phyloP scores from a whole-genome alignment of 345 rosid species.

The Rubroshorea leprosula region DNA sequence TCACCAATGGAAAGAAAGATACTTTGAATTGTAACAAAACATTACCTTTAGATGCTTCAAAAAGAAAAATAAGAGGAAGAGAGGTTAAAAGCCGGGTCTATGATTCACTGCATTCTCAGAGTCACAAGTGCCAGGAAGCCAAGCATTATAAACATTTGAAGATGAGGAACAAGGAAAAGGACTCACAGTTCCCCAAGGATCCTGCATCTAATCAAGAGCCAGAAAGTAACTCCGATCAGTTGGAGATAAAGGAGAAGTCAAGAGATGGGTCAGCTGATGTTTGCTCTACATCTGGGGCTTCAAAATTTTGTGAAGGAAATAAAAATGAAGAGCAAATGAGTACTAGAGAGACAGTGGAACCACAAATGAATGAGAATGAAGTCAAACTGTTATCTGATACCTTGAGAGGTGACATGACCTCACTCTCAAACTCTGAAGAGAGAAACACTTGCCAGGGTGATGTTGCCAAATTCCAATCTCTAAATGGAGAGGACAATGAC shows the following conservation, averaged over 20 bases:
- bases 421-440: conserved; percentile 2
- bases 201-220: conserved; percentile 16
- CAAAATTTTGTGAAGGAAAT: conserved; percentile 12
- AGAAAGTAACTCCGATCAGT: conserved; percentile 28
- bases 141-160: conserved; percentile 32
- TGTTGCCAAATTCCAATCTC: conserved; percentile 1
- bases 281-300: conserved; percentile 11
- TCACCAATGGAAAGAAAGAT: conserved; percentile 32
- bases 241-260: conserved; percentile 35
- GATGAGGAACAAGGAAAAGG: conserved; percentile 25
- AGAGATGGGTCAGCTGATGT: conserved; percentile 18
- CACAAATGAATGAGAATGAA: conserved; percentile 16
- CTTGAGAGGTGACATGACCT: conserved; percentile 8
- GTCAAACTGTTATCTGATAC: conserved; percentile 16
- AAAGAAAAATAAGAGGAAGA: conserved; percentile 44
- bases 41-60: conserved; percentile 30
- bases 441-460: neutral
- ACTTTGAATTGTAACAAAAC: conserved; percentile 25
- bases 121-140: conserved; percentile 25
- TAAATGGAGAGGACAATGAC: conserved; percentile 1
- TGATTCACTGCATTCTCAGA: conserved; percentile 46
- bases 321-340: conserved; percentile 4
- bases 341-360: conserved; percentile 3
- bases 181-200: conserved; percentile 7
- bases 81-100: conserved; percentile 91